Conservation (phyloP, 306 rosid species). For the Gynostemma pentaphyllum region DNA sequence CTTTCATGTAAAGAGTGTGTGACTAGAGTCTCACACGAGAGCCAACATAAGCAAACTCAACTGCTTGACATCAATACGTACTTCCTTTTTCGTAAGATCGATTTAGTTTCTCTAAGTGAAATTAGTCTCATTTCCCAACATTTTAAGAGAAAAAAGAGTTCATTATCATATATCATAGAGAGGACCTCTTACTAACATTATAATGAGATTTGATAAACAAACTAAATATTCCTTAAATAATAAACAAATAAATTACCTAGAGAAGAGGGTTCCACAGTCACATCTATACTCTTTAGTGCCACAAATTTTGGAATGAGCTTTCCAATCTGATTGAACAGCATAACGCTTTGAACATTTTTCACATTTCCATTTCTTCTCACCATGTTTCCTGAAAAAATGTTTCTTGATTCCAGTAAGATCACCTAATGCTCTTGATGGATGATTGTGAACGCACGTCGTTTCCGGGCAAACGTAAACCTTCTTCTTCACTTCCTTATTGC, state of each 20-base stretch:
- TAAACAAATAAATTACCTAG: slow-evolving; percentile 34
- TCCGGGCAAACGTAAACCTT: slow-evolving; percentile 86
- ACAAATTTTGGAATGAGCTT: slow-evolving; percentile 88
- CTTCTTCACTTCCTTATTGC: slow-evolving; percentile 43
- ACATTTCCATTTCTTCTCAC: slow-evolving; percentile 92
- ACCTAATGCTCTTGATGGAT: slow-evolving; percentile 77
- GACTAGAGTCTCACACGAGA: no score
- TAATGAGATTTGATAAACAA: no score
- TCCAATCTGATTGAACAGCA: slow-evolving; percentile 93
- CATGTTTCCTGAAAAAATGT: slow-evolving; percentile 82
- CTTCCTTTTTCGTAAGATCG: no score
- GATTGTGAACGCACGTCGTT: slow-evolving; percentile 61
- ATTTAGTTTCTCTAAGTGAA: no score
- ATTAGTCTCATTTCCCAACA: no score
- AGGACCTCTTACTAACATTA: no score
- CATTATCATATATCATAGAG: no score
- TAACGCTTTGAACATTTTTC: slow-evolving; percentile 81
- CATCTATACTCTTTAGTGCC: slow-evolving; percentile 84
- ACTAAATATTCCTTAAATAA: no score
- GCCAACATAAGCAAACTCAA: no score
- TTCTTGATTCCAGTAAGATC: slow-evolving; percentile 90
- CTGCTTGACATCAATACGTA: no score
- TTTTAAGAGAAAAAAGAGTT: no score
- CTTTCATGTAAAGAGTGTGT: no score
- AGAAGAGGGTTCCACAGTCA: slow-evolving; percentile 83